Evolutionary conservation across 2,329 filamentous ascomycete species (phyloP).

Genomic region (Xylariaceae sp.): DNA sequence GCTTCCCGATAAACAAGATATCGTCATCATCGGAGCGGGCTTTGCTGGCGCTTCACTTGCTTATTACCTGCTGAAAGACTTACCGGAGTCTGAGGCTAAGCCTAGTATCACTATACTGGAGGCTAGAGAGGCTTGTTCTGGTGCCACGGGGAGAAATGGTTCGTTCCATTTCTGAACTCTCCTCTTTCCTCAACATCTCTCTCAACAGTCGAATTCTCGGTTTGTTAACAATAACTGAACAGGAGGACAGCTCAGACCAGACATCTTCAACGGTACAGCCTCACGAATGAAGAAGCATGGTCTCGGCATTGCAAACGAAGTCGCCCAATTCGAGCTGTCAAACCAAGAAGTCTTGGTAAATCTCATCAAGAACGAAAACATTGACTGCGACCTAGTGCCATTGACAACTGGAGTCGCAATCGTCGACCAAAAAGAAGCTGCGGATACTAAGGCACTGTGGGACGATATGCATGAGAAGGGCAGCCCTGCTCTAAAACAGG

Average conservation of each 20-base stretch:
- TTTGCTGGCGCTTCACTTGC: slow-evolving; percentile 51
- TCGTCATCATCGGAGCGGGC: slow-evolving; percentile 51
- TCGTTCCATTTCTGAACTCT: neutral
- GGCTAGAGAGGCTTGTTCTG: slow-evolving; percentile 30
- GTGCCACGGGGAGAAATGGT: slow-evolving; percentile 29
- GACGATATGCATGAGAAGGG: slow-evolving; percentile 25
- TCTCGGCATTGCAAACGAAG: slow-evolving; percentile 27
- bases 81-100: slow-evolving; percentile 9
- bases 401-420: slow-evolving; percentile 26
- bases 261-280: slow-evolving; percentile 22
- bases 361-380: slow-evolving; percentile 30
- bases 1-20: slow-evolving; percentile 47
- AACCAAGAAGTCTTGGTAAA: slow-evolving; percentile 26
- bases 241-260: slow-evolving; percentile 27
- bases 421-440: slow-evolving; percentile 29
- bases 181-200: neutral
- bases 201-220: neutral
- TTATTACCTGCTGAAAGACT: slow-evolving; percentile 43
- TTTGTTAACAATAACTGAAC: neutral
- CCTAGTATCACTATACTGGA: slow-evolving; percentile 27
- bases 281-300: slow-evolving; percentile 22
- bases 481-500: slow-evolving; percentile 22
- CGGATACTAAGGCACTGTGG: slow-evolving; percentile 28
- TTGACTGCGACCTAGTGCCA: slow-evolving; percentile 34
- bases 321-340: slow-evolving; percentile 29